Conservation (phyloP, 225 moss, liverwort and hornwort species). For the Ulota crispa region DNA sequence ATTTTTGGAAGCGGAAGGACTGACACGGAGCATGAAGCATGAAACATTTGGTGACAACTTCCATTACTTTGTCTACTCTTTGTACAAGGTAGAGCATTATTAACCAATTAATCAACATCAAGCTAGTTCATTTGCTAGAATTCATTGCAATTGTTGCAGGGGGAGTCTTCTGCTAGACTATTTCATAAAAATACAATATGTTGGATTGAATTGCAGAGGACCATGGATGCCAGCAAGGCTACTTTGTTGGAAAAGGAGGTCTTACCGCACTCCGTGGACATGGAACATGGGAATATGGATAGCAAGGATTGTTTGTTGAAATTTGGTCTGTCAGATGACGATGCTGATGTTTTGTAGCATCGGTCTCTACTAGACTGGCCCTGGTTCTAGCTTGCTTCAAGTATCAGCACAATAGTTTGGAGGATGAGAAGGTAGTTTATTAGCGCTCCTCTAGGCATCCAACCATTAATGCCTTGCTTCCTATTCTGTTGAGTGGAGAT, state of each 20-base stretch:
- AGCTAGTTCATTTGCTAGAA: neutral
- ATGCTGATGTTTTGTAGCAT: constrained; percentile 4
- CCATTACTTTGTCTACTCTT: constrained; percentile 83
- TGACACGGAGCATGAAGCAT: constrained; percentile 84
- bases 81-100: constrained; percentile 60
- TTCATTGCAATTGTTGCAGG: neutral
- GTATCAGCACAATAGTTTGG: neutral
- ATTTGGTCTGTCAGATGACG: constrained; percentile 53
- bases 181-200: constrained; percentile 3
- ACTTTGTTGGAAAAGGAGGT: neutral
- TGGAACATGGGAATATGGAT: constrained; percentile 91
- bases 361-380: too few relatives aligned
- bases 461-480: too few relatives aligned
- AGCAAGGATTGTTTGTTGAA: constrained; percentile 70
- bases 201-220: constrained; percentile 52
- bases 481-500: too few relatives aligned
- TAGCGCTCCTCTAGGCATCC: neutral
- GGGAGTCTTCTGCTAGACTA: neutral
- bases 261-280: constrained; percentile 25
- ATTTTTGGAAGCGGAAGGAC: constrained; percentile 73
- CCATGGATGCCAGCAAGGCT: constrained; percentile 32
- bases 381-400: neutral
- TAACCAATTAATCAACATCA: too few relatives aligned
- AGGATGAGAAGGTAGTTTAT: neutral
- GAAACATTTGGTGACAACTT: constrained; percentile 82